These are phyloP conservation scores for Prototheca wickerhamii DNA, from an alignment of 163 green algal species.

Conservation along the genomic window DNA sequence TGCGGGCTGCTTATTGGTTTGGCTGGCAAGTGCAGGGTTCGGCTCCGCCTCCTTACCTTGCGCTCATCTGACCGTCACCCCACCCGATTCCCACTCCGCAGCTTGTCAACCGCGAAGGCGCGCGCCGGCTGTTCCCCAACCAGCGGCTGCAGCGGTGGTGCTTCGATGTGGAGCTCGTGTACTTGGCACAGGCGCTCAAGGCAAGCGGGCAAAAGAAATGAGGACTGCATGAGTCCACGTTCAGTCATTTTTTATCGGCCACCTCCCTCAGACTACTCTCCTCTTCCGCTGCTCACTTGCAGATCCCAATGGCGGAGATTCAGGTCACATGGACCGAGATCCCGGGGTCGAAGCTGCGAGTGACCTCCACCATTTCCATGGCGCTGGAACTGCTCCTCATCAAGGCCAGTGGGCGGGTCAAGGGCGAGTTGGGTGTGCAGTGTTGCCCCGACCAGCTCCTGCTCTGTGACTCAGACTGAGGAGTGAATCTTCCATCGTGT, in stretches of 20 bases:
- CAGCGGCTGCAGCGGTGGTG: constrained; percentile 89
- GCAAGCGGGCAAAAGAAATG: neutral
- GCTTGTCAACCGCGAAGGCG: constrained; percentile 77
- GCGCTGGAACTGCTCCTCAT: constrained; percentile 66
- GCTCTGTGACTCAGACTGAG: no score
- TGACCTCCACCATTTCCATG: constrained; percentile 77
- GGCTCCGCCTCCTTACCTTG: no score
- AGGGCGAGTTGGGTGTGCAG: no score
- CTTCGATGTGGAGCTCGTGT: constrained; percentile 94
- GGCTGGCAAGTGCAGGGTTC: no score
- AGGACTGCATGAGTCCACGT: constrained; percentile 9
- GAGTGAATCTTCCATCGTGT: no score
- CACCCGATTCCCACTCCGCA: constrained; percentile 11
- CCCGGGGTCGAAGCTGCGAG: constrained; percentile 80
- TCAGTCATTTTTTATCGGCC: neutral
- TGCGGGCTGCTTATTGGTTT: no score
- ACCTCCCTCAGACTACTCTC: neutral
- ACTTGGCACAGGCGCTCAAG: constrained; percentile 60
- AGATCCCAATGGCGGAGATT: constrained; percentile 60
- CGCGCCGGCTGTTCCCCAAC: constrained; percentile 69
- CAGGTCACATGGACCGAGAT: constrained; percentile 86
- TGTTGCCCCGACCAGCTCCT: no score
- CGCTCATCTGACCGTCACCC: neutral
- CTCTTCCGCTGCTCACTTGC: neutral
- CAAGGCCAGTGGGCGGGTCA: constrained; percentile 12